Percentiles rank a stretch among this genome's conserved stretches.
phyloP scores from a whole-genome alignment of 352 stramenopile species.

The Elongisporangium anandrum region DNA sequence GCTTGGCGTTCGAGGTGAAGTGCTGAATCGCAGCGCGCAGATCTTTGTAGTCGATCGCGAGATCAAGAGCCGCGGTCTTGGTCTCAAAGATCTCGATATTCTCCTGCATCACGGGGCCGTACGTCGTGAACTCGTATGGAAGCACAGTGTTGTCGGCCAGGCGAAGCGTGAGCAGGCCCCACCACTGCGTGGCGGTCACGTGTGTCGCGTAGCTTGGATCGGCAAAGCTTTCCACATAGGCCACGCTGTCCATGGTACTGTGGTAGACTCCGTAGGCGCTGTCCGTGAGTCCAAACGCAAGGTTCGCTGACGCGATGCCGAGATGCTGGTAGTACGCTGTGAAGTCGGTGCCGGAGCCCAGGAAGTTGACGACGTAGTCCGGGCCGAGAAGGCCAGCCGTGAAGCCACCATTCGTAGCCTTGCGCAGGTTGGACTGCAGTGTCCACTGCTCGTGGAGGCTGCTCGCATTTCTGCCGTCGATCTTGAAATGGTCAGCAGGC shows the following conservation, averaged over 20 bases:
- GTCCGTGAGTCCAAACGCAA: constrained; percentile 34
- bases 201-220: constrained; percentile 40
- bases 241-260: constrained; percentile 68
- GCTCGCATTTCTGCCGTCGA: constrained; percentile 8
- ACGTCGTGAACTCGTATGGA: constrained; percentile 19
- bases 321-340: constrained; percentile 72
- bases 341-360: constrained; percentile 49
- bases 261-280: constrained; percentile 78
- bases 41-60: constrained; percentile 20
- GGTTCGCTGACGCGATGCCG: constrained; percentile 60
- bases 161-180: constrained; percentile 32
- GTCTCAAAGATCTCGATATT: constrained; percentile 24
- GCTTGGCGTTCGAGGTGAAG: constrained; percentile 23
- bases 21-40: constrained; percentile 23
- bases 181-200: constrained; percentile 26
- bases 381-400: constrained; percentile 15
- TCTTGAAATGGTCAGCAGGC: constrained; percentile 20
- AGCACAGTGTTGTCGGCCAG: constrained; percentile 19
- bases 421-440: background rate
- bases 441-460: constrained; percentile 10
- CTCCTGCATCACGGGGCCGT: constrained; percentile 23
- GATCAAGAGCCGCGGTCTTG: constrained; percentile 16
- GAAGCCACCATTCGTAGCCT: background rate
- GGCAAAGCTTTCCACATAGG: constrained; percentile 36
- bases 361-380: constrained; percentile 25